Conservation (phyloP, 352 stramenopile species). For the Thalassiosira delicatula region DNA sequence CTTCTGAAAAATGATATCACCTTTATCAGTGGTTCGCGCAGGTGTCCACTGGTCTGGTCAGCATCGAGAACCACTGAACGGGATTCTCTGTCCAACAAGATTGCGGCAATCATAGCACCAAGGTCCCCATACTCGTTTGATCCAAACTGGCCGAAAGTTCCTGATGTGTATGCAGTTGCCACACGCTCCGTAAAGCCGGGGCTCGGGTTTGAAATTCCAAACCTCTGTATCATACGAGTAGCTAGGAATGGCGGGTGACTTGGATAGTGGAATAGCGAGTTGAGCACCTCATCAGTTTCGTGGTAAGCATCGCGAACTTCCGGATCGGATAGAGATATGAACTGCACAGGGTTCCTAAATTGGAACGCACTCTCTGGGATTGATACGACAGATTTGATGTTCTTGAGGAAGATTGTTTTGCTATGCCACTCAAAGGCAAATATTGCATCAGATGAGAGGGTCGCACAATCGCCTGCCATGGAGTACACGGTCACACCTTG, state of each 20-base stretch:
- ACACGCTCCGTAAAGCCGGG: conserved; percentile 63
- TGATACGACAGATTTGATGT: conserved; percentile 11
- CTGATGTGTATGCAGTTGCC: conserved; percentile 64
- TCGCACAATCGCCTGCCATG: neutral
- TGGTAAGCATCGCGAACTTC: conserved; percentile 55
- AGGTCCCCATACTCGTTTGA: conserved; percentile 77
- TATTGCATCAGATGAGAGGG: conserved; percentile 35
- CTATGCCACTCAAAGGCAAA: conserved; percentile 47
- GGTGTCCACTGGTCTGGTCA: conserved; percentile 39
- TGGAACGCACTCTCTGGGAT: conserved; percentile 10
- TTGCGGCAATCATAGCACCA: conserved; percentile 62
- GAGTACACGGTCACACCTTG: conserved; percentile 17
- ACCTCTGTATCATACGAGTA: conserved; percentile 61
- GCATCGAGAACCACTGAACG: conserved; percentile 49
- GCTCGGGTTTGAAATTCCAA: conserved; percentile 71
- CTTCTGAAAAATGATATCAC: conserved; percentile 53
- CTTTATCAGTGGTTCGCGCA: conserved; percentile 60
- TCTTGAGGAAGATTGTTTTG: conserved; percentile 43
- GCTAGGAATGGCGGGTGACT: conserved; percentile 72
- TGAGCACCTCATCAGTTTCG: conserved; percentile 74
- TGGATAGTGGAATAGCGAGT: conserved; percentile 70
- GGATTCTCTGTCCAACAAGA: conserved; percentile 75
- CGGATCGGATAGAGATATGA: conserved; percentile 37
- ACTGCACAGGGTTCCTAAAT: conserved; percentile 63
- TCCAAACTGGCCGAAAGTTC: conserved; percentile 56